Evolutionary conservation across 345 rosid species (phyloP), one percentile per base, ranked within the genome.

Genomic region (Euphorbia peplus): DNA sequence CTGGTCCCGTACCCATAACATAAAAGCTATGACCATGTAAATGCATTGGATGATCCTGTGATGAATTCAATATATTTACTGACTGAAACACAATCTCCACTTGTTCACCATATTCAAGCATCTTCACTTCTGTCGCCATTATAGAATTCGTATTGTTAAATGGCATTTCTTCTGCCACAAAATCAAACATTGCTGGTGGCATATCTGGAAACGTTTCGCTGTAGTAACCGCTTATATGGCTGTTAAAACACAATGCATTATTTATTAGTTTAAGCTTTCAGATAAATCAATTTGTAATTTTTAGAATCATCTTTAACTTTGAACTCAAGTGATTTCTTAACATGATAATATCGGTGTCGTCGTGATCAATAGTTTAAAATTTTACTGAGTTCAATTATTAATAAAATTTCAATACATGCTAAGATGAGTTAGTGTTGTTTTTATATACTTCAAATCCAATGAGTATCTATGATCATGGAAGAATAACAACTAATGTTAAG

Each of bases 71-170:
- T 37, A 61, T 19, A 62, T 81, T 81, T 8, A 81, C 72, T 54
- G 78, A 75, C 64, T 83, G 87, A 22, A 62, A 67, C 5, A 83
- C 76, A 2, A 83, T 72, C 24, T 83, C 87, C 1, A 83, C 87
- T 3, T 24, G 69, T 10, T 80, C 82, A 3, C 78, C 76, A 9
- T 81, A 83, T 18, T 59, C 63, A 4, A 59, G 10, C 41, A 59
- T 16, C 63, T 59, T 59, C 63, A 59, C 63, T 35, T 59, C 21
- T 0, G 63, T 59, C 2, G 42, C 63, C 42, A 29, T 28, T 16
- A 37, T 2, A 0, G 64, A 21, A 3, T 61, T 22, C 5, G 48
- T 37, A 1, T 42, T 37, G 13, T 61, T 37, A 37, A 37, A 21
- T 9, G 48, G 48, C 1, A 61, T 37, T 1, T 37, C 48, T 37